Evolutionary conservation across 352 stramenopile species (phyloP), one percentile per base, ranked within the genome.

Genomic region (Blastocystis sp.): DNA sequence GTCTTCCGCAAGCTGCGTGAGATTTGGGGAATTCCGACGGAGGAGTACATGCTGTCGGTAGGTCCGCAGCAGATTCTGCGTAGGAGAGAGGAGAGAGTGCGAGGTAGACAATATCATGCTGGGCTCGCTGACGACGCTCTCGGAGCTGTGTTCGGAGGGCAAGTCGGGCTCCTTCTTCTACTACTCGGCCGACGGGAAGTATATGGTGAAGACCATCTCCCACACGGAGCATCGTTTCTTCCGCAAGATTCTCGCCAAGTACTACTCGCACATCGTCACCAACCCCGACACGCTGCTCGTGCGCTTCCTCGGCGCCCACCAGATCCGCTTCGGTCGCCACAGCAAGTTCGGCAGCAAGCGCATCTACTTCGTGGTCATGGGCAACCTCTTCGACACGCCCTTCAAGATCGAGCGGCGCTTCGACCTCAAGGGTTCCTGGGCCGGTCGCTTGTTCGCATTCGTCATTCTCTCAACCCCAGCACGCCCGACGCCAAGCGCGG

Each of bases 101-200:
- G 38, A 61, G 65, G 65, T 87, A 51, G 65, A 49, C 21, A 87
- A 87, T 51, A 56, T 89, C 44, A 87, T 89, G 71, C 49, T 89
- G 14, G 87, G 87, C 9, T 84, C 61, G 27, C 63, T 87, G 32
- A 86, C 86, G 11, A 87, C 86, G 4, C 79, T 88, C 2, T 65
- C 85, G 4, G 86, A 88, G 40, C 59, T 88, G 21, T 86, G 77
- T n/a, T 88, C 86, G 14, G 86, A 88, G 57, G 85, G 87, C 32
- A 98, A 98, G 89, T 97, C 92, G 88, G 96, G 95, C 3, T 94
- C 98, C 87, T 99, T 98, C 89, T 98, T 99, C 90, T 99, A 98
- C 88, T 98, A 98, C 87, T 97, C 94, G 8, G 93, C 97, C 88
- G 95, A 99, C 89, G 92, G 92, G 73, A 93, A 92, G 44, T 99